phyloP scores from a whole-genome alignment of 768 basidiomycete species.

The Boletus rex-veris region DNA sequence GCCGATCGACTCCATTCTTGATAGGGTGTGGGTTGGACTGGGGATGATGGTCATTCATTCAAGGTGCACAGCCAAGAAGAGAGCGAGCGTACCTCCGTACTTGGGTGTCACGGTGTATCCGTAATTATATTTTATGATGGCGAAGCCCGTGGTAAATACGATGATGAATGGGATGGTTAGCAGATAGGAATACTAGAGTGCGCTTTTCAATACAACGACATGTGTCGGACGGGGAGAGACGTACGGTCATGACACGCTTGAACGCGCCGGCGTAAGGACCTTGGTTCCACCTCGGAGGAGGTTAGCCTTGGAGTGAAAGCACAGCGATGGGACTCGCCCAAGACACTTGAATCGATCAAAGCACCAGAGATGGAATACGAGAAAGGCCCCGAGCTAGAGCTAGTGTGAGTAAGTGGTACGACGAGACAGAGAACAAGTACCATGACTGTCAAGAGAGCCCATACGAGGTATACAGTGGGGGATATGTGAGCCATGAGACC shows the following conservation, averaged over 20 bases:
- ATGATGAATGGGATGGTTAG: slow-evolving; percentile 58
- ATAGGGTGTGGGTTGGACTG: slow-evolving; percentile 67
- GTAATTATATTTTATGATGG: slow-evolving; percentile 69
- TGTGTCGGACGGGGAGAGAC: slow-evolving; percentile 16
- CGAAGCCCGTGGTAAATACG: slow-evolving; percentile 58
- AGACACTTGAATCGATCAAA: slow-evolving; percentile 78
- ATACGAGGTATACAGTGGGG: slow-evolving; percentile 58
- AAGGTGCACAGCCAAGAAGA: not conserved
- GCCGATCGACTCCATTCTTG: slow-evolving; percentile 49
- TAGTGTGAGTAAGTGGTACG: not conserved
- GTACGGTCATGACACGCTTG: slow-evolving; percentile 82
- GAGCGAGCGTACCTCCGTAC: slow-evolving; percentile 38
- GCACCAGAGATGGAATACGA: slow-evolving; percentile 73
- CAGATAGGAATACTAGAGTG: slow-evolving; percentile 67
- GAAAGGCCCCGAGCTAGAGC: slow-evolving; percentile 36
- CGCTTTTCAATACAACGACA: not conserved
- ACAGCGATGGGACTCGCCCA: slow-evolving; percentile 42
- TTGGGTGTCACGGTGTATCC: slow-evolving; percentile 50
- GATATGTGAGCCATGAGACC: slow-evolving; percentile 41
- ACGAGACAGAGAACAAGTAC: slow-evolving; percentile 32
- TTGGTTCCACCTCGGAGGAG: slow-evolving; percentile 59
- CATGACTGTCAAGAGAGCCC: slow-evolving; percentile 52
- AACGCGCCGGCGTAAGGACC: slow-evolving; percentile 69
- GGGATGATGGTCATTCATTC: not conserved
- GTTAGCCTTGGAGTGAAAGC: too few species aligned